These are phyloP conservation scores for Pythium utonaiense DNA, from an alignment of 352 stramenopile species.

Conservation along the genomic window DNA sequence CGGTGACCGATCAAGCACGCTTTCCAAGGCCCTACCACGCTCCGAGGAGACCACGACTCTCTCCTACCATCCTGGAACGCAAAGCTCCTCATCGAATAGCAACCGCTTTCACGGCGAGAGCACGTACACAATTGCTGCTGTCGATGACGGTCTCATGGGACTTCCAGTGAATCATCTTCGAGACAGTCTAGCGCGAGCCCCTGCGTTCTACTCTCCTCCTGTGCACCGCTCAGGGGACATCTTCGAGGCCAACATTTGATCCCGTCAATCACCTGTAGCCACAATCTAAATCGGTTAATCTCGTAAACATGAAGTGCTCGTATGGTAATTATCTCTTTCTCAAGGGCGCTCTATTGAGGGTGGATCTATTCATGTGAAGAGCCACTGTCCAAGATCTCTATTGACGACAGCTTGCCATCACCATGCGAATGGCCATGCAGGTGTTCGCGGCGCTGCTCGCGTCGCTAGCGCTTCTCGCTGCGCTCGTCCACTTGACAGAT, in stretches of 20 bases:
- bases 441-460: constrained; percentile 18
- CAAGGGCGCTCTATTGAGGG: too few relatives aligned
- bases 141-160: background rate
- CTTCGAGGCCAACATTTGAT: background rate
- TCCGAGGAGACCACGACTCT: background rate
- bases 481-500: constrained; percentile 19
- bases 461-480: constrained; percentile 6
- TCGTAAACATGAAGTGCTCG: too few relatives aligned
- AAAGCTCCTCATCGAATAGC: background rate
- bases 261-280: background rate
- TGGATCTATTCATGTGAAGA: too few relatives aligned
- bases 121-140: background rate
- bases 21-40: background rate
- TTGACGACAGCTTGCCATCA: background rate
- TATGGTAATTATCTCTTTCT: too few relatives aligned
- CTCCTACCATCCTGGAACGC: background rate
- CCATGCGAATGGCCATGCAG: constrained; percentile 16
- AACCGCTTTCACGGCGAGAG: background rate
- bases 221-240: background rate
- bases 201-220: background rate
- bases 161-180: background rate
- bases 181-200: background rate
- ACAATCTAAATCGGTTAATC: background rate
- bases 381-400: too few relatives aligned
- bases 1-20: background rate